phyloP scores from a whole-genome alignment of 495 filamentous ascomycete species.

The Immersiella caudata region DNA sequence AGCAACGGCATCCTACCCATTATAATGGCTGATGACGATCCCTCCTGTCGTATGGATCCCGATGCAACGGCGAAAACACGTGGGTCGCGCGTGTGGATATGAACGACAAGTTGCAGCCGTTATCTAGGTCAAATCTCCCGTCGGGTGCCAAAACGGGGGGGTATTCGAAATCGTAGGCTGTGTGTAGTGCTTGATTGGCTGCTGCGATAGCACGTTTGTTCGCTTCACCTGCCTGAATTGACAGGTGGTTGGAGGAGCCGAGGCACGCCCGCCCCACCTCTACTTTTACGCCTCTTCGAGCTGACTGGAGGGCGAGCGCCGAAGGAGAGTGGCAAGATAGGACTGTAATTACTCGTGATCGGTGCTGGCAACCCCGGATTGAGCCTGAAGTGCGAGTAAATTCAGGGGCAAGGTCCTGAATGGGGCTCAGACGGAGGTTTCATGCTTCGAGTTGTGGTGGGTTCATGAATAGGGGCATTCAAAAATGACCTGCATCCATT shows the following conservation, averaged over 20 bases:
- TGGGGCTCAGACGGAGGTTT: too few species aligned
- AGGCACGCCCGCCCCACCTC: not conserved
- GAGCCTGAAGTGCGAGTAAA: too few species aligned
- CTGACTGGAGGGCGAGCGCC: not conserved
- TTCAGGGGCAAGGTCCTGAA: too few species aligned
- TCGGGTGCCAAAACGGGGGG: slow-evolving; percentile 6
- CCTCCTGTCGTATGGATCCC: not conserved
- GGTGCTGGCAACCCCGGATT: too few species aligned
- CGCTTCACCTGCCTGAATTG: slow-evolving; percentile 26
- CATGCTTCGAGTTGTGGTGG: too few species aligned
- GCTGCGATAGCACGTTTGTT: slow-evolving; percentile 13
- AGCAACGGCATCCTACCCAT: not conserved
- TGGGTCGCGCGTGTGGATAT: not conserved
- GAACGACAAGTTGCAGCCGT: slow-evolving; percentile 4
- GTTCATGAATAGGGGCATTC: too few species aligned
- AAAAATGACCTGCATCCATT: too few species aligned
- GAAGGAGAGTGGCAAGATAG: too few species aligned
- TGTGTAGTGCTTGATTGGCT: slow-evolving; percentile 15
- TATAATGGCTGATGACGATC: not conserved
- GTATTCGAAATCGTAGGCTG: slow-evolving; percentile 8
- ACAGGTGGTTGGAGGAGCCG: slow-evolving; percentile 19
- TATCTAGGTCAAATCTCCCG: slow-evolving; percentile 17
- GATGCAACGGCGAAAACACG: not conserved
- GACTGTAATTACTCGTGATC: too few species aligned
- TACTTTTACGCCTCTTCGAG: not conserved